These are phyloP conservation scores for Acrodontium crateriforme DNA, from an alignment of 2,329 filamentous ascomycete genomes.

Conservation along the genomic window DNA sequence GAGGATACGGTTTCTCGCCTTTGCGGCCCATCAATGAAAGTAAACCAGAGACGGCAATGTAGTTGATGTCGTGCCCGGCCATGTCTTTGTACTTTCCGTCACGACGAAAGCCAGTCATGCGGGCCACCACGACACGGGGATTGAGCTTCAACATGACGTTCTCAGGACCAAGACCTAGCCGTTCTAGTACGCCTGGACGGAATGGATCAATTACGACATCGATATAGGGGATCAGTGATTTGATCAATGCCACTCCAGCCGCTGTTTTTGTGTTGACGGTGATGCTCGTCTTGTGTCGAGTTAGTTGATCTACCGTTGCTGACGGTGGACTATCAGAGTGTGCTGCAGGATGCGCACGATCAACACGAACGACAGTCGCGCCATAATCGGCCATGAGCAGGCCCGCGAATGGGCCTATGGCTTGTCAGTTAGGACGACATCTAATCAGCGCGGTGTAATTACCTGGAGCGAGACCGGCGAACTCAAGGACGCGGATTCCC, in stretches of 20 bases:
- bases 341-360: constrained; percentile 41
- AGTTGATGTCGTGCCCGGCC: constrained; percentile 95
- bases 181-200: constrained; percentile 80
- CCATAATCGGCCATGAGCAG: constrained; percentile 82
- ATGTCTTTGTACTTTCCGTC: constrained; percentile 75
- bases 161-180: constrained; percentile 59
- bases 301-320: constrained; percentile 55
- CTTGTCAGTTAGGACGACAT: constrained; percentile 2
- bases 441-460: constrained; percentile 6
- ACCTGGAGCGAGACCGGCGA: constrained; percentile 49
- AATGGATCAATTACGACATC: constrained; percentile 90
- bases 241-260: constrained; percentile 50
- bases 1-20: constrained; percentile 59
- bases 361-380: constrained; percentile 74
- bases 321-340: constrained; percentile 22
- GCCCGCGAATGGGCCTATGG: constrained; percentile 68
- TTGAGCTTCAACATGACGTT: constrained; percentile 53
- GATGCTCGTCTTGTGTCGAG: constrained; percentile 69
- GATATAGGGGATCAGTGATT: constrained; percentile 44
- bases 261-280: constrained; percentile 63
- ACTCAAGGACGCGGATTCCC: constrained; percentile 50
- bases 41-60: constrained; percentile 75
- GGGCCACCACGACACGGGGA: constrained; percentile 62
- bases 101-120: constrained; percentile 80
- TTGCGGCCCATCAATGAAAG: constrained; percentile 61